Evolutionary conservation across 1,284 basidiomycete species (phyloP).

Genomic region (Cryptococcus sp.): DNA sequence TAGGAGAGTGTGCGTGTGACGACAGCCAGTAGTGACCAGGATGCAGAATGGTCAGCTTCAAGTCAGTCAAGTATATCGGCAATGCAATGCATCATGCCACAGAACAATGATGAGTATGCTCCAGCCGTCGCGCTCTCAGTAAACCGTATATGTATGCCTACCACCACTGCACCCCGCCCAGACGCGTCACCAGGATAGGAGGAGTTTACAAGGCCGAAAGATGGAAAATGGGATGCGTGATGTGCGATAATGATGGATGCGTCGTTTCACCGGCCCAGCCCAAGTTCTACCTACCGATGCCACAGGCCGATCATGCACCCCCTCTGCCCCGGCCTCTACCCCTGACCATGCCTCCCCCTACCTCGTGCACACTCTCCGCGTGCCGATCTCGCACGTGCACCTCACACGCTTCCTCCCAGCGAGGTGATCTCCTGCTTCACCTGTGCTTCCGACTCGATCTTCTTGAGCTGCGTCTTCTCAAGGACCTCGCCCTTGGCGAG

Average conservation of each 20-base stretch:
- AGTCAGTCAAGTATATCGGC: background rate
- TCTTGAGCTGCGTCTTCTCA: constrained; percentile 90
- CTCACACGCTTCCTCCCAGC: constrained; percentile 46
- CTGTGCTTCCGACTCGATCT: constrained; percentile 83
- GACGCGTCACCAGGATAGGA: too few relatives aligned
- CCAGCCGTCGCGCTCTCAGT: too few relatives aligned
- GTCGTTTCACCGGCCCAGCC: background rate
- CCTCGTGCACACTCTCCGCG: too few relatives aligned
- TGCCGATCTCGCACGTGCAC: background rate
- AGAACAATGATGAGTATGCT: too few relatives aligned
- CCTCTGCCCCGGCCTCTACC: background rate
- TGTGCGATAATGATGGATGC: background rate
- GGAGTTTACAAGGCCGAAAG: too few relatives aligned
- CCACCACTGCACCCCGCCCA: too few relatives aligned
- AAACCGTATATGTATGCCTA: background rate
- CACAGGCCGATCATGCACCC: background rate
- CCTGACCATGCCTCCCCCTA: background rate
- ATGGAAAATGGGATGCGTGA: constrained; percentile 1
- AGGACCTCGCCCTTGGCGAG: constrained; percentile 78
- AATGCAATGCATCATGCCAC: constrained; percentile 4
- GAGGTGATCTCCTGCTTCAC: constrained; percentile 72
- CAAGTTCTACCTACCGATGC: too few relatives aligned
- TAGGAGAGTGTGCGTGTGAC: too few relatives aligned
- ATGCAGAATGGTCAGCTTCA: background rate
- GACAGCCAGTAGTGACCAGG: too few relatives aligned